phyloP scores from a whole-genome alignment of 805 yeast species.

The Zygotorulaspora florentina region DNA sequence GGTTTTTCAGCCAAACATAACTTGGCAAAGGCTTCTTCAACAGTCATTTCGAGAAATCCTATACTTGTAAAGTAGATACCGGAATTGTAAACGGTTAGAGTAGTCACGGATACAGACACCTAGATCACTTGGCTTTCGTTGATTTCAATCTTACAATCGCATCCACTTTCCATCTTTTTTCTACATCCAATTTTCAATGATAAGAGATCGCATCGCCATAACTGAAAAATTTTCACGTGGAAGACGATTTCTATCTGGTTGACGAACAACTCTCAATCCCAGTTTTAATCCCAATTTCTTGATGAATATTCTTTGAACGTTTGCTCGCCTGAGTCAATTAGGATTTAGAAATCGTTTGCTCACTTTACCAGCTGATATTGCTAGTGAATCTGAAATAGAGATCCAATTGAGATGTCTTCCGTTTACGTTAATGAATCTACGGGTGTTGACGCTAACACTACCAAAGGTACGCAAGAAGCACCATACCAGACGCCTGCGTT shows the following conservation, averaged over 20 bases:
- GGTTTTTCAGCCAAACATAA: constrained; percentile 51
- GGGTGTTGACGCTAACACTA: constrained; percentile 60
- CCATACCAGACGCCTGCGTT: constrained; percentile 84
- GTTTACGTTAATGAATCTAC: constrained; percentile 69
- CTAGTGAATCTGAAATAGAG: too few species aligned
- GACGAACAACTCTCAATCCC: too few species aligned
- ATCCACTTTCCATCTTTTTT: background rate
- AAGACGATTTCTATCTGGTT: background rate
- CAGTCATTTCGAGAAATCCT: constrained; percentile 45
- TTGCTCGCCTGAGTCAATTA: too few species aligned
- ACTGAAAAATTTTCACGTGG: background rate
- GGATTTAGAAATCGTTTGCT: too few species aligned
- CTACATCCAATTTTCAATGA: background rate
- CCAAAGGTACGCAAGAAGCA: constrained; percentile 57
- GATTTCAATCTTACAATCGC: background rate
- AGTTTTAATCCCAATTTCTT: too few species aligned
- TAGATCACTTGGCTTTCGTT: background rate
- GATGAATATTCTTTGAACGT: too few species aligned
- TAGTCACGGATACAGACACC: background rate
- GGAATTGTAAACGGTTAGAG: too few species aligned
- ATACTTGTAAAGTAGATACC: too few species aligned
- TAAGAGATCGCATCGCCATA: background rate
- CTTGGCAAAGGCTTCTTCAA: constrained; percentile 63
- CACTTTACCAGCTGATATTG: too few species aligned
- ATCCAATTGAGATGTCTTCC: constrained; percentile 17